Percentiles rank a stretch among this genome's conserved stretches.
These are phyloP conservation scores for Leccinum ochraceum DNA, from an alignment of 768 basidiomycete genomes.

Conservation along the genomic window DNA sequence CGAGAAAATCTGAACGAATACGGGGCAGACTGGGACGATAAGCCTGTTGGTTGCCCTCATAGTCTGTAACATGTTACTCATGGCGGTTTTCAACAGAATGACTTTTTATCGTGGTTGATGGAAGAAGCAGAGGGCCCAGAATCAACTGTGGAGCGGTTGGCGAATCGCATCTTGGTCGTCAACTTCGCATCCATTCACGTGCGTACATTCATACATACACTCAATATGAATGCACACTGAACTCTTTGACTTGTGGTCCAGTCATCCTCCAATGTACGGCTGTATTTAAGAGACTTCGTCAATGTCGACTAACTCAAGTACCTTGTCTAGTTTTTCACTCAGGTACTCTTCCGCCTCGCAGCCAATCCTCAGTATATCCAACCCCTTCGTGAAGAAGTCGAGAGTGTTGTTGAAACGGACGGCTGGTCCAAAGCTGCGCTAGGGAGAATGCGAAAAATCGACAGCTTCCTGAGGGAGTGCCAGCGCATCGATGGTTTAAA, in stretches of 20 bases:
- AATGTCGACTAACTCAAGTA: not conserved
- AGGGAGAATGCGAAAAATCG: not conserved
- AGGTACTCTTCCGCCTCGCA: not conserved
- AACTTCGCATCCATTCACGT: slow-evolving; percentile 29
- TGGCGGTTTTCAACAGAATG: slow-evolving; percentile 24
- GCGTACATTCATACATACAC: not conserved
- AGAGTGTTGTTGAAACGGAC: not conserved
- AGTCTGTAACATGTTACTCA: not conserved
- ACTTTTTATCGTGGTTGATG: slow-evolving; percentile 36
- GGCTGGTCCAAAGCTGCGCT: not conserved
- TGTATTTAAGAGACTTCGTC: too few relatives aligned
- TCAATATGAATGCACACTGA: not conserved
- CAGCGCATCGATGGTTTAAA: not conserved
- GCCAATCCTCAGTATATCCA: slow-evolving; percentile 1
- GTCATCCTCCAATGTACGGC: not conserved
- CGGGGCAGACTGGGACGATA: slow-evolving; percentile 30
- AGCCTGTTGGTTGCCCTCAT: slow-evolving; percentile 29
- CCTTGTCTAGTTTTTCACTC: not conserved
- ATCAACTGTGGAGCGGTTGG: slow-evolving; percentile 22
- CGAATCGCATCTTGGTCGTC: slow-evolving; percentile 12
- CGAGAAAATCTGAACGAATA: slow-evolving; percentile 18
- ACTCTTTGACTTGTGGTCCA: not conserved
- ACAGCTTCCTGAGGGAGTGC: slow-evolving; percentile 1
- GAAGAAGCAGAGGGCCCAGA: slow-evolving; percentile 24
- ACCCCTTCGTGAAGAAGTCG: slow-evolving; percentile 1